A percentile compares a stretch with the other conserved stretches of the same genome.
These are phyloP conservation scores for Gynochthodes officinalis DNA, from an alignment of 257 asterid species.

Conservation along the genomic window DNA sequence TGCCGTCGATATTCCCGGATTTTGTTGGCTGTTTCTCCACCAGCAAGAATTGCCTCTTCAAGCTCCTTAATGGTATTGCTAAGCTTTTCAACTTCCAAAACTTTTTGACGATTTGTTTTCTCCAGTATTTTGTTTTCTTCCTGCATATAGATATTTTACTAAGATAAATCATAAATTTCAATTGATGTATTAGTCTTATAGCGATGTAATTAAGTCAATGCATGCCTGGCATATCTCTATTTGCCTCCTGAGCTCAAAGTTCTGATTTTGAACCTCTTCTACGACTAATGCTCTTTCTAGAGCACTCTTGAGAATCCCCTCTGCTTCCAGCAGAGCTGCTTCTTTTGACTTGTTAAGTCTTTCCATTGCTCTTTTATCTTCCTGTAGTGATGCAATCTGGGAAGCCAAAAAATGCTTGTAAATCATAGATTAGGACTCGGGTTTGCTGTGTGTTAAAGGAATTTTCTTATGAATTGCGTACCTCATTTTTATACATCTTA, in stretches of 20 bases:
- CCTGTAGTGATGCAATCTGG: constrained; percentile 67
- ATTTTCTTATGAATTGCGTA: constrained; percentile 20
- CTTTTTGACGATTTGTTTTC: constrained; percentile 69
- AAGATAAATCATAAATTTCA: not conserved
- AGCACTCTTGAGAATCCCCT: constrained; percentile 64
- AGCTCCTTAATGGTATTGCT: constrained; percentile 74
- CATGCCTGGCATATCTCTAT: constrained; percentile 78
- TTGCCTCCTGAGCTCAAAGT: constrained; percentile 72
- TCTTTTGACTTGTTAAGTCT: constrained; percentile 76
- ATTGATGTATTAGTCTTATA: not conserved
- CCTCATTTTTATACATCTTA: constrained; percentile 77
- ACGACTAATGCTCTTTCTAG: constrained; percentile 77
- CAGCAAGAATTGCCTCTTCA: constrained; percentile 84
- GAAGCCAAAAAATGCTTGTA: constrained; percentile 12
- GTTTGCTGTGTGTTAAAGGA: not conserved
- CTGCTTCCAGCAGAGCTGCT: constrained; percentile 85
- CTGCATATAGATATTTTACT: constrained; percentile 25
- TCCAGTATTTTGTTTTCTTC: constrained; percentile 86
- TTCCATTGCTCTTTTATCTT: constrained; percentile 71
- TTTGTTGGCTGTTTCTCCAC: constrained; percentile 74
- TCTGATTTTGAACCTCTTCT: constrained; percentile 81
- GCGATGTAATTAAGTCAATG: not conserved
- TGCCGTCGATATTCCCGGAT: constrained; percentile 64
- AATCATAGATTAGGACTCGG: not conserved
- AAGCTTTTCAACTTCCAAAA: constrained; percentile 75